These are phyloP conservation scores for Collybia nuda DNA, from an alignment of 768 basidiomycete genomes.

Conservation along the genomic window DNA sequence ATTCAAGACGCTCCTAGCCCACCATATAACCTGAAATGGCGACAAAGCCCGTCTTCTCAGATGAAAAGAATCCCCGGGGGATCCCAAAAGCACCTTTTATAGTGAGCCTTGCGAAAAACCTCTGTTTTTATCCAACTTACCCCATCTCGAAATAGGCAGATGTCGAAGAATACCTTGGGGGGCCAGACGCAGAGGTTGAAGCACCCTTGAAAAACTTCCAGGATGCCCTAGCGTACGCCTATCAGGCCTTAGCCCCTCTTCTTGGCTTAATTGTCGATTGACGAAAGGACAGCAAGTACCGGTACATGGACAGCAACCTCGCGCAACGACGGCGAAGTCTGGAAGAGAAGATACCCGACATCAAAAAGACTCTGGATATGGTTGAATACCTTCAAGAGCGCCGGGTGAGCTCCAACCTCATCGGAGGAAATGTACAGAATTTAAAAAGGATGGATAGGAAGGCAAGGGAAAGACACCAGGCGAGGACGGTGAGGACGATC, in stretches of 20 bases:
- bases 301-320: conserved; percentile 93
- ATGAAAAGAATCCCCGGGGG: conserved; percentile 77
- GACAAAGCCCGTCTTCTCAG: conserved; percentile 14
- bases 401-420: conserved; percentile 45
- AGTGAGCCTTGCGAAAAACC: conserved; percentile 45
- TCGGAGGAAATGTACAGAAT: not conserved
- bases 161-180: conserved; percentile 84
- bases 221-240: conserved; percentile 88
- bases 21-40: conserved; percentile 7
- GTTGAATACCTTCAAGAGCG: conserved; percentile 77
- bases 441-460: conserved; percentile 41
- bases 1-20: not conserved
- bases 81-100: conserved; percentile 97
- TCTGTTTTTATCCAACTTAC: not conserved
- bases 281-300: conserved; percentile 84
- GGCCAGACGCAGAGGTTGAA: conserved; percentile 77
- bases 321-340: conserved; percentile 75
- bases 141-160: conserved; percentile 53
- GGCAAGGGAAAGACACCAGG: conserved; percentile 49
- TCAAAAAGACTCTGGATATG: conserved; percentile 88
- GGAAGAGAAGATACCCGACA: conserved; percentile 95
- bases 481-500: conserved; percentile 44
- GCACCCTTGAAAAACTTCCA: conserved; percentile 77
- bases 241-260: conserved; percentile 7
- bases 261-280: conserved; percentile 20